Evolutionary conservation across 768 basidiomycete genomes (phyloP), one percentile per base, ranked within the genome.

Genomic region (Phanerochaete sordida): DNA sequence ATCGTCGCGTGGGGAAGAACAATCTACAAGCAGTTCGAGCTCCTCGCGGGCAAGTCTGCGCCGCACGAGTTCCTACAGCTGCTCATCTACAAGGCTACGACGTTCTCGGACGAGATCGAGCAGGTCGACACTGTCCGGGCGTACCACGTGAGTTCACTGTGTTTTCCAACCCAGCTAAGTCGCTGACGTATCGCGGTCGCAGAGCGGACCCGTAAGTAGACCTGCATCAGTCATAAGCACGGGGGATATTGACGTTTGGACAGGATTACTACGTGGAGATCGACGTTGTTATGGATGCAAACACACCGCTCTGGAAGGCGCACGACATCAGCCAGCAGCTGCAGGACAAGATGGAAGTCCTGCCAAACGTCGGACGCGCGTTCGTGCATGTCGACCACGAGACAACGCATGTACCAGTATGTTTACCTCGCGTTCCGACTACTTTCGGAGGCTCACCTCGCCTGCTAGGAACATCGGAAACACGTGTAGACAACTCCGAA

Each of bases 351-450:
- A 86, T 97, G 49, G 95, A 97, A 70, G 82, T 85, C 16, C 76
- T 97, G 39, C 93, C 94, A 2, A 90, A 92, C 66, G 95, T 97
- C 45, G 94, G 91, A 63, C 79, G 95, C 37, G 95, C 95, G 37
- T 97, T 95, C 72, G 93, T 97, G 26, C 95, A 97, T 69, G 92
- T 96, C 60, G 95, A 97, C 74, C 89, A 96, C 68, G 95, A 96
- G 75, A 88, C 90, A 5, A 88, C 87, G n/a, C 94, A 95, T 74
- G 69, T 75, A 51, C 85, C 85, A 12, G 86, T 87, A 58, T 48
- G 79, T 67, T 30, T 26, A 35, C 23, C 30, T 23, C 33, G 63
- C 24, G n/a, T 58, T 35, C 46, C 43, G 44, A 33, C 53, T 37
- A 35, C n/a, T 56, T 33, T 28, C 52, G 50, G 19, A 52, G 46